A percentile compares a stretch with the other conserved stretches of the same genome.
Evolutionary conservation across 2,329 filamentous ascomycete species (phyloP).

Genomic region (Waltergamsia citrina): DNA sequence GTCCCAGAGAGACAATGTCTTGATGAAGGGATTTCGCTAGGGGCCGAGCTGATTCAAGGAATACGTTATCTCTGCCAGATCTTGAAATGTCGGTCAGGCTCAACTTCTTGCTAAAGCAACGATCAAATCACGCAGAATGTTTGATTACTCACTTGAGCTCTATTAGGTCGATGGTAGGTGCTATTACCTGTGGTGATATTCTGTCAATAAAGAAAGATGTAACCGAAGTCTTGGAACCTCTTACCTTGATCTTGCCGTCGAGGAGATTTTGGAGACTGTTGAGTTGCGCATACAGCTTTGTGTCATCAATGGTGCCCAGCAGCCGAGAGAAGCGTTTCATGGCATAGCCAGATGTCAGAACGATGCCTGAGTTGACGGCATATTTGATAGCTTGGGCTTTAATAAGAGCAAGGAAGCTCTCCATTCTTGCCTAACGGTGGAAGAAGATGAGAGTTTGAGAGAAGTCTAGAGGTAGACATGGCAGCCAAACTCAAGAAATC

Average conservation of each 20-base stretch:
- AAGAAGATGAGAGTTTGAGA: no score
- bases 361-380: constrained; percentile 80
- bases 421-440: constrained; percentile 59
- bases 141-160: constrained; percentile 61
- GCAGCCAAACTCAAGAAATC: no score
- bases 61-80: constrained; percentile 43
- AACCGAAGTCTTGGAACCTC: constrained; percentile 4
- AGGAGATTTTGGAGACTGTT: constrained; percentile 62
- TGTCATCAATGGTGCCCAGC: constrained; percentile 67
- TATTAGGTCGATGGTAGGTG: constrained; percentile 85
- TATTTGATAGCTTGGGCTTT: constrained; percentile 77
- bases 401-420: constrained; percentile 46
- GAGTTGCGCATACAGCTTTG: constrained; percentile 58
- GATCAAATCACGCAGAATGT: background rate
- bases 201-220: background rate
- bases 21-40: constrained; percentile 75
- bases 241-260: constrained; percentile 74
- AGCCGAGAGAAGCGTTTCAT: constrained; percentile 71
- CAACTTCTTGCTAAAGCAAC: background rate
- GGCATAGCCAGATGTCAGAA: constrained; percentile 78
- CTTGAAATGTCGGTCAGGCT: constrained; percentile 15
- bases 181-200: constrained; percentile 55
- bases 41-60: constrained; percentile 73
- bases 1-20: constrained; percentile 74
- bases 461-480: no score